phyloP scores from a whole-genome alignment of 2,329 filamentous ascomycete species.

The Botryosphaeria agaves region DNA sequence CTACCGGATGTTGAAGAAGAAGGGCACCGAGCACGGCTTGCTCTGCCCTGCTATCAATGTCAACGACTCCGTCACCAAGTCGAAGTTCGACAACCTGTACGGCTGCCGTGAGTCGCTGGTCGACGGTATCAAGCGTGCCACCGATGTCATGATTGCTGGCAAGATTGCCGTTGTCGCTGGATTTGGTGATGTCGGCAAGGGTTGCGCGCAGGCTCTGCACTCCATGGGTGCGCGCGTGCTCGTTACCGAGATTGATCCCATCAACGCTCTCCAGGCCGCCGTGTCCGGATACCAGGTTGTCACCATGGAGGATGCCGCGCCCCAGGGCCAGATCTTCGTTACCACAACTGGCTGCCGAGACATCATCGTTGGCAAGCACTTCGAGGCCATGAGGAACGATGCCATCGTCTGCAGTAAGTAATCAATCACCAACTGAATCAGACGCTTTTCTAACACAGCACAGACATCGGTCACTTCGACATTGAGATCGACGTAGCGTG shows the following conservation, averaged over 20 bases:
- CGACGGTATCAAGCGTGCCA: constrained; percentile 99
- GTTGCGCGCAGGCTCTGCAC: constrained; percentile 87
- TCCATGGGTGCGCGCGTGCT: constrained; percentile 95
- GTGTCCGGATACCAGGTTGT: constrained; percentile 94
- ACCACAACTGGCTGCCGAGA: constrained; percentile 99
- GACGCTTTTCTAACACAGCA: no score
- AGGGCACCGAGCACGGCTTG: constrained; percentile 55
- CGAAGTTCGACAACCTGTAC: constrained; percentile 99
- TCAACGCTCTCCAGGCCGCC: constrained; percentile 98
- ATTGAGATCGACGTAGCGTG: constrained; percentile 99
- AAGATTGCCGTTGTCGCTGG: constrained; percentile 96
- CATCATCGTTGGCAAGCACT: constrained; percentile 83
- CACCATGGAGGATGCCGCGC: constrained; percentile 93
- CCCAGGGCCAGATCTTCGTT: constrained; percentile 89
- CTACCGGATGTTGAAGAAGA: constrained; percentile 78
- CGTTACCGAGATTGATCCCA: constrained; percentile 94
- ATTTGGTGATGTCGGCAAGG: constrained; percentile 98
- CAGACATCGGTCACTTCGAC: constrained; percentile 98
- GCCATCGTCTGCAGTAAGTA: constrained; percentile 90
- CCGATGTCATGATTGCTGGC: constrained; percentile 99
- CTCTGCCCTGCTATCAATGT: constrained; percentile 96
- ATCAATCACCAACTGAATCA: constrained; percentile 1
- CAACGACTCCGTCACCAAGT: constrained; percentile 99
- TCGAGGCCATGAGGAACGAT: constrained; percentile 90
- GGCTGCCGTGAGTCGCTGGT: constrained; percentile 97